Evolutionary conservation across 2,329 filamentous ascomycete species (phyloP).

Genomic region (Arthrobotrys megalospora): DNA sequence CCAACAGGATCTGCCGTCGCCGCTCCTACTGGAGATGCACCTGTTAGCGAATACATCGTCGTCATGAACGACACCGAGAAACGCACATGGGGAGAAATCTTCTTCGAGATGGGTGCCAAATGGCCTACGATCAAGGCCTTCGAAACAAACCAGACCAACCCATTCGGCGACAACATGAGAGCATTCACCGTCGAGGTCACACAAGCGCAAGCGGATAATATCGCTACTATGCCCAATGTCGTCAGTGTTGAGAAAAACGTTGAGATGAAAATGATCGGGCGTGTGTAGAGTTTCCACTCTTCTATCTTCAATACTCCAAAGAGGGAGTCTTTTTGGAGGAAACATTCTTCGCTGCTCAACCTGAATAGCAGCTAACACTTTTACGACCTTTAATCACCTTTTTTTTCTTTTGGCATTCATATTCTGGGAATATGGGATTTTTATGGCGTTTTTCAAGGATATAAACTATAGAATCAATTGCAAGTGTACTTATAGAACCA

Average conservation of each 20-base stretch:
- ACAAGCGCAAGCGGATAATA: constrained; percentile 29
- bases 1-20: background rate
- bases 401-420: background rate
- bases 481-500: background rate
- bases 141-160: constrained; percentile 1
- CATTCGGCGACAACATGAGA: constrained; percentile 31
- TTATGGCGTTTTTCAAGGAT: constrained; percentile 2
- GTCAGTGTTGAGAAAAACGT: constrained; percentile 39
- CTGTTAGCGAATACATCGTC: constrained; percentile 16
- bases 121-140: constrained; percentile 24
- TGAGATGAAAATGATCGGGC: constrained; percentile 14
- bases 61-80: constrained; percentile 32
- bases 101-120: constrained; percentile 19
- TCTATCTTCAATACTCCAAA: too few species aligned
- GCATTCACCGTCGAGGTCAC: constrained; percentile 24
- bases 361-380: background rate
- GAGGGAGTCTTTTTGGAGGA: background rate
- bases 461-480: background rate
- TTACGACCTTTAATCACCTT: background rate
- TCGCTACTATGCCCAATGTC: constrained; percentile 32
- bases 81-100: constrained; percentile 26
- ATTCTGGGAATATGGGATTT: constrained; percentile 19
- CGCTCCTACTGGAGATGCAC: background rate
- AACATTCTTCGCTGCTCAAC: background rate
- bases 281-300: background rate